phyloP scores from a whole-genome alignment of 2,329 filamentous ascomycete species.

The Phialophora macrospora region DNA sequence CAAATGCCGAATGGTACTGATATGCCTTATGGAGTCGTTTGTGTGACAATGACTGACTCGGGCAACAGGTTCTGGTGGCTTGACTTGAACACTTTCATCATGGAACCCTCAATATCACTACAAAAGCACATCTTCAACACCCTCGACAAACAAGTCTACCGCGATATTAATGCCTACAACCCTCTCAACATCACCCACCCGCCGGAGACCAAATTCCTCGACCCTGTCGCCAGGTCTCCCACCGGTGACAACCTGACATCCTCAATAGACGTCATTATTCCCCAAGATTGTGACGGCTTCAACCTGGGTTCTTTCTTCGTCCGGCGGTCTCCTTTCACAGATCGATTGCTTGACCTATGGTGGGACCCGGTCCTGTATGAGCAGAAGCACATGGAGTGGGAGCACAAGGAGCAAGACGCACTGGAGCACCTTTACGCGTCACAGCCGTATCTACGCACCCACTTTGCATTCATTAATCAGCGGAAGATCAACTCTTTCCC shows the following conservation, averaged over 20 bases:
- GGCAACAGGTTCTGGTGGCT: slow-evolving; percentile 93
- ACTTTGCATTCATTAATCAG: slow-evolving; percentile 87
- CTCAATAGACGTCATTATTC: slow-evolving; percentile 84
- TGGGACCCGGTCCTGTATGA: slow-evolving; percentile 98
- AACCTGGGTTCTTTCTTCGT: slow-evolving; percentile 97
- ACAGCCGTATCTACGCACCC: slow-evolving; percentile 89
- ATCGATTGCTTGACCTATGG: slow-evolving; percentile 91
- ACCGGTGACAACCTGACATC: slow-evolving; percentile 75
- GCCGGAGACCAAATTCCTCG: slow-evolving; percentile 73
- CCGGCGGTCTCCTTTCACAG: slow-evolving; percentile 82
- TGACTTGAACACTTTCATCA: slow-evolving; percentile 95
- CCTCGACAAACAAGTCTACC: slow-evolving; percentile 75
- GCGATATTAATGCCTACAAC: slow-evolving; percentile 96
- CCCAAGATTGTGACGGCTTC: slow-evolving; percentile 94
- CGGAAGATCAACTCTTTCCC: slow-evolving; percentile 95
- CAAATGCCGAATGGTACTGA: slow-evolving; percentile 88
- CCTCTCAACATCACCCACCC: slow-evolving; percentile 92
- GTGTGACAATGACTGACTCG: slow-evolving; percentile 22
- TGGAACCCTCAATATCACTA: slow-evolving; percentile 91
- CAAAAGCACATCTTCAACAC: slow-evolving; percentile 88
- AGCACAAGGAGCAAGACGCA: slow-evolving; percentile 97
- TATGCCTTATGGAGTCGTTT: neutral
- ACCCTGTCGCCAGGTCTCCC: slow-evolving; percentile 71
- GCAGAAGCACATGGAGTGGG: slow-evolving; percentile 98
- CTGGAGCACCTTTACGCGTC: slow-evolving; percentile 88